phyloP scores from a whole-genome alignment of 129 eudicot genomes.

The Centella asiatica region DNA sequence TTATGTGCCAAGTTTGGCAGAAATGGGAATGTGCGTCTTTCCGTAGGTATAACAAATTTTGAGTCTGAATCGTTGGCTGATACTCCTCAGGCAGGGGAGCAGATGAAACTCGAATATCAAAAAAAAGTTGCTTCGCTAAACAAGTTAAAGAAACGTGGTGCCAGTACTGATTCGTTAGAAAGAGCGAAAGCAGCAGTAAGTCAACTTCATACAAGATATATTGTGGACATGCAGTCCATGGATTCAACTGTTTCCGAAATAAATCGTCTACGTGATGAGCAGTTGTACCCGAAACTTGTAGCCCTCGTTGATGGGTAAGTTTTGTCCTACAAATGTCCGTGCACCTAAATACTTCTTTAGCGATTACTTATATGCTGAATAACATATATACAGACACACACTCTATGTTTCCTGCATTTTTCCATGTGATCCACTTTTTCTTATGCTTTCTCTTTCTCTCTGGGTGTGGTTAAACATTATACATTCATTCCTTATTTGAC shows the following conservation, averaged over 20 bases:
- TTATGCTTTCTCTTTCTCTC: too few species aligned
- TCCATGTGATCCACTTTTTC: too few species aligned
- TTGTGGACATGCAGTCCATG: constrained; percentile 98
- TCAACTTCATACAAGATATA: constrained; percentile 94
- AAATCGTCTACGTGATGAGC: constrained; percentile 85
- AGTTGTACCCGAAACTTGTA: constrained; percentile 85
- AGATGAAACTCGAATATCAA: constrained; percentile 85
- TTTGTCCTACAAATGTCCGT: not conserved
- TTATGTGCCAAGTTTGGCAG: too few species aligned
- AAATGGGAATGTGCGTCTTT: too few species aligned
- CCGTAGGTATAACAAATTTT: too few species aligned
- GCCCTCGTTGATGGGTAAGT: constrained; percentile 92
- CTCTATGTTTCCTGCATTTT: too few species aligned
- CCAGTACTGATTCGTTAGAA: constrained; percentile 74
- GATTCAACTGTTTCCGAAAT: constrained; percentile 97
- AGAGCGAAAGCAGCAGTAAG: constrained; percentile 89
- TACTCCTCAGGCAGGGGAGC: constrained; percentile 80
- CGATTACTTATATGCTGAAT: too few species aligned
- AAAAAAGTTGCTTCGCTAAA: constrained; percentile 77
- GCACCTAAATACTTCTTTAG: not conserved
- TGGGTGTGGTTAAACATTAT: too few species aligned
- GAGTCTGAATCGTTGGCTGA: constrained; percentile 16
- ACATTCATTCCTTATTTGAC: too few species aligned
- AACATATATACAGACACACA: too few species aligned
- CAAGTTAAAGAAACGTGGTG: constrained; percentile 74